Evolutionary conservation across 768 basidiomycete species (phyloP).

Genomic region (Neoboletus subvelutipes): DNA sequence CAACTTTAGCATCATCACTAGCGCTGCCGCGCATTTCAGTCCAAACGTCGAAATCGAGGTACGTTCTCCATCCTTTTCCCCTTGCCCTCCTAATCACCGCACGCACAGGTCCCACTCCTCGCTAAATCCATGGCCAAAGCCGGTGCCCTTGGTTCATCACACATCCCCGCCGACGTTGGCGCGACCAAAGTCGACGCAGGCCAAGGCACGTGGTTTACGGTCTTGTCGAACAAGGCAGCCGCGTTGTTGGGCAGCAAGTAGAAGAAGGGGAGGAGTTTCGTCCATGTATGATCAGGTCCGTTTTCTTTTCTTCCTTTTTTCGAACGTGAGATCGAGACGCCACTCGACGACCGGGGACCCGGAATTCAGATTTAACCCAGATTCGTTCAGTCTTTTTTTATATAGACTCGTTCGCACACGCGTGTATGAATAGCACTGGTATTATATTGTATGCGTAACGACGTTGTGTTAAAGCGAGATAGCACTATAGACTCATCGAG

Average conservation of each 20-base stretch:
- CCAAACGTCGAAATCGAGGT: constrained; percentile 47
- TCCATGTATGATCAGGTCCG: background rate
- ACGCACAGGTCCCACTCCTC: constrained; percentile 46
- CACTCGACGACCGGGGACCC: no score
- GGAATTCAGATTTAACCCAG: no score
- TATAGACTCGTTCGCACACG: no score
- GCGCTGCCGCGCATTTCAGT: constrained; percentile 38
- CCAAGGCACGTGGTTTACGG: constrained; percentile 44
- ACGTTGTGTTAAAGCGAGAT: background rate
- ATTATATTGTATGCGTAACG: background rate
- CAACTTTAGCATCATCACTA: constrained; percentile 36
- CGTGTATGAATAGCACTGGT: background rate
- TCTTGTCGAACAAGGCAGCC: constrained; percentile 56
- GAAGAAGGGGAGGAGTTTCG: background rate
- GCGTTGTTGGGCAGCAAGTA: constrained; percentile 35
- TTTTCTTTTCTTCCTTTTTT: no score
- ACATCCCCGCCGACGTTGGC: constrained; percentile 43
- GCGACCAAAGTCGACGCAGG: constrained; percentile 39
- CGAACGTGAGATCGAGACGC: no score
- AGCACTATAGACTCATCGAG: background rate
- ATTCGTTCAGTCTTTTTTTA: no score
- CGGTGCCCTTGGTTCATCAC: constrained; percentile 52
- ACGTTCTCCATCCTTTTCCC: background rate
- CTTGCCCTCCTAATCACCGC: background rate
- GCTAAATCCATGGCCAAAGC: constrained; percentile 55